Conservation (phyloP, 2,329 filamentous ascomycete genomes). For the Claviceps quebecensis region DNA sequence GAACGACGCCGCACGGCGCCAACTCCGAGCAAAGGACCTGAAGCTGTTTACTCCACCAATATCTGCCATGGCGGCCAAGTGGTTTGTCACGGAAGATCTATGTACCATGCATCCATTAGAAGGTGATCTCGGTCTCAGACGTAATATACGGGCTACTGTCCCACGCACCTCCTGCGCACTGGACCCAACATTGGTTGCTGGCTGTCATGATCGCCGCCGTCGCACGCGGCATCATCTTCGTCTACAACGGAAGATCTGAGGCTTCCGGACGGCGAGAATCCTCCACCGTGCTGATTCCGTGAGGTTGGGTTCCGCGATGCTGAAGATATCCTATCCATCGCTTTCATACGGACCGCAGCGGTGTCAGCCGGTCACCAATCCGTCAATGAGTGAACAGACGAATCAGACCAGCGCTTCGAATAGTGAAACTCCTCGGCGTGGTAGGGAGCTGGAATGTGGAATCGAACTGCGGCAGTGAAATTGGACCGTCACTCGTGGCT, state of each 20-base stretch:
- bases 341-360: neutral
- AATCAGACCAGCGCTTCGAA: neutral
- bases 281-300: constrained; percentile 33
- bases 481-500: no score
- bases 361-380: neutral
- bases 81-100: constrained; percentile 46
- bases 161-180: constrained; percentile 17
- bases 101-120: neutral
- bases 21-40: constrained; percentile 82
- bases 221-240: constrained; percentile 33
- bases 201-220: constrained; percentile 22
- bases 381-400: neutral
- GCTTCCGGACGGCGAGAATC: constrained; percentile 28
- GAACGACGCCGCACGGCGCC: constrained; percentile 82
- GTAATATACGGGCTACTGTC: neutral
- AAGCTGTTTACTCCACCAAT: constrained; percentile 88
- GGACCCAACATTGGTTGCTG: constrained; percentile 14
- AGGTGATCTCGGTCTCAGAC: no score
- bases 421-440: no score
- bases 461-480: neutral
- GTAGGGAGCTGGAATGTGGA: neutral
- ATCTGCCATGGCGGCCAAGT: constrained; percentile 46
- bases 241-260: constrained; percentile 26
- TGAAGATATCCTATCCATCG: constrained; percentile 2
- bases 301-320: constrained; percentile 24